A percentile compares a stretch with the other conserved stretches of the same genome.
These are phyloP conservation scores for Penicillium psychrosexuale DNA, from an alignment of 2,329 filamentous ascomycete genomes.

Conservation along the genomic window DNA sequence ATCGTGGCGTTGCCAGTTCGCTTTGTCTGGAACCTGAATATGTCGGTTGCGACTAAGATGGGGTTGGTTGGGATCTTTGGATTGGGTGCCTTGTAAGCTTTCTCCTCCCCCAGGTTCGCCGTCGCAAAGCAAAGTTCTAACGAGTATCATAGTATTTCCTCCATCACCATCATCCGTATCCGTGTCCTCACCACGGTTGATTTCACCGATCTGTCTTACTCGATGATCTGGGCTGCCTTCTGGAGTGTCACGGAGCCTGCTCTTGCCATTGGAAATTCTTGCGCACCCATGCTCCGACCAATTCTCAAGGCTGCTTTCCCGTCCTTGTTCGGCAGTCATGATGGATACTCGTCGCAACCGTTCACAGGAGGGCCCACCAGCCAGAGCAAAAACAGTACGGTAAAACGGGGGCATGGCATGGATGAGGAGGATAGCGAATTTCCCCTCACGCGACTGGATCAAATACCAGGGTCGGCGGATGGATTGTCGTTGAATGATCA, in stretches of 20 bases:
- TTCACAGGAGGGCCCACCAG: not conserved
- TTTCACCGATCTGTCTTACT: constrained; percentile 23
- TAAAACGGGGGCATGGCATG: not conserved
- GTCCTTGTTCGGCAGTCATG: constrained; percentile 6
- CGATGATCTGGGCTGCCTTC: constrained; percentile 24
- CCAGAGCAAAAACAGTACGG: constrained; percentile 5
- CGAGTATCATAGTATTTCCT: constrained; percentile 17
- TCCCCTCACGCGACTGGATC: constrained; percentile 7
- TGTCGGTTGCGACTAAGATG: constrained; percentile 22
- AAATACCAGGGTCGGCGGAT: not conserved
- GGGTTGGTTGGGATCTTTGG: constrained; percentile 24
- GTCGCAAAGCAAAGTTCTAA: not conserved
- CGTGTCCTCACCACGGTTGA: constrained; percentile 21
- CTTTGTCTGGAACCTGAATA: constrained; percentile 27
- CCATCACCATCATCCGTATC: constrained; percentile 26
- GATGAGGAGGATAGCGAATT: constrained; percentile 14
- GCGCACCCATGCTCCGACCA: constrained; percentile 25
- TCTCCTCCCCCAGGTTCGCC: not conserved
- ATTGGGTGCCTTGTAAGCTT: constrained; percentile 22
- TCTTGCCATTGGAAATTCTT: constrained; percentile 23
- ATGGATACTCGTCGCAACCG: constrained; percentile 4
- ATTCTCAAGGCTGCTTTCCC: constrained; percentile 19
- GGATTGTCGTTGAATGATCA: constrained; percentile 9
- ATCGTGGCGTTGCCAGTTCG: constrained; percentile 25
- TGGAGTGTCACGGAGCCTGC: constrained; percentile 28